Conservation (phyloP, 1,139 yeast species). For the Pichia sp. region DNA sequence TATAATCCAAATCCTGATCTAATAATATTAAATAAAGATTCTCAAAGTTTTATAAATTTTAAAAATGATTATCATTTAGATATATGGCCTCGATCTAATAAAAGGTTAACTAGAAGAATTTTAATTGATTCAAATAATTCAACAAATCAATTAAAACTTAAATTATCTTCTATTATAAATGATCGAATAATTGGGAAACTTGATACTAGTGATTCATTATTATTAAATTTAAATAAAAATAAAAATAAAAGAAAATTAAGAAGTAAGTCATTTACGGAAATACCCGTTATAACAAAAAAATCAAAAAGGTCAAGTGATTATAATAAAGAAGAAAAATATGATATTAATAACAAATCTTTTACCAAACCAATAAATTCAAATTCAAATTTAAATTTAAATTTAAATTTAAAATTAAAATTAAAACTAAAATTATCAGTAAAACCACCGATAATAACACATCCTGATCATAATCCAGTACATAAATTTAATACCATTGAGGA, state of each 20-base stretch:
- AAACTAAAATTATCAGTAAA: slow-evolving; percentile 47
- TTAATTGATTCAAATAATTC: slow-evolving; percentile 1
- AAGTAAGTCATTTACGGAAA: slow-evolving; percentile 3
- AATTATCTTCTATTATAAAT: slow-evolving; percentile 2
- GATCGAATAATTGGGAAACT: slow-evolving; percentile 4
- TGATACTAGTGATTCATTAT: background rate
- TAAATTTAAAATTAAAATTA: slow-evolving; percentile 26
- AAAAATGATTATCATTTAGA: slow-evolving; percentile 34
- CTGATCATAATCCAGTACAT: slow-evolving; percentile 54
- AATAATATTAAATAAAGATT: slow-evolving; percentile 18
- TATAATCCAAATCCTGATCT: slow-evolving; percentile 45
- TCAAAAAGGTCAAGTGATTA: background rate
- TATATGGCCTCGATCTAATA: slow-evolving; percentile 21
- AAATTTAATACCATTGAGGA: slow-evolving; percentile 35
- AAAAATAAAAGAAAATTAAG: slow-evolving; percentile 11
- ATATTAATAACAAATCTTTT: slow-evolving; percentile 16
- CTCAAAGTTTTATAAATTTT: slow-evolving; percentile 32
- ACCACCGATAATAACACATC: slow-evolving; percentile 65
- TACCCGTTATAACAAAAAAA: background rate
- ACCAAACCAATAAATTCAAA: background rate
- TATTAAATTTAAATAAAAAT: background rate
- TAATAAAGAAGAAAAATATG: too few species aligned
- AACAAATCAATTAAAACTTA: slow-evolving; percentile 2
- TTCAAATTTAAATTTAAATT: too few species aligned
- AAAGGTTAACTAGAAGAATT: slow-evolving; percentile 18